Conservation (phyloP, 2,329 filamentous ascomycete species). For the Colletotrichum sp. region DNA sequence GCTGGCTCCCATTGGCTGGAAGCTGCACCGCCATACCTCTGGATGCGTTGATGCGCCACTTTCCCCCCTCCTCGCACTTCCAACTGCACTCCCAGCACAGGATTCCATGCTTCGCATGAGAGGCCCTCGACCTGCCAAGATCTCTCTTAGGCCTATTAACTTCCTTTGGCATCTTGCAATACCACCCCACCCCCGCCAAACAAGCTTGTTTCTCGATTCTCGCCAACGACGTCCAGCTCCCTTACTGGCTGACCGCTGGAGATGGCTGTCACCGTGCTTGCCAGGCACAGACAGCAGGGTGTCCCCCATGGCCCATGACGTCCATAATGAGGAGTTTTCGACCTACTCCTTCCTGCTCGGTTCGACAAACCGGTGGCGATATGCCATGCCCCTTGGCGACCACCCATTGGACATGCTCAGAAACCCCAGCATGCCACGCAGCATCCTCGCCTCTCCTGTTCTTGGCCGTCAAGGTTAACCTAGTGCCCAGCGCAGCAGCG, state of each 20-base stretch:
- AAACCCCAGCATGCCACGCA: not conserved
- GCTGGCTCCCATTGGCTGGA: not conserved
- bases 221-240: not conserved
- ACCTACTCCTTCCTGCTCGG: not conserved
- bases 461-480: not conserved
- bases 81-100: not conserved
- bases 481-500: not conserved
- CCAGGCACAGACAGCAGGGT: not conserved
- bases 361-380: not conserved
- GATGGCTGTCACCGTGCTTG: not conserved
- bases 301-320: constrained; percentile 10
- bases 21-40: constrained; percentile 1
- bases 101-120: not conserved
- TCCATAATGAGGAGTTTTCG: not conserved
- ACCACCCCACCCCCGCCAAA: constrained; percentile 11
- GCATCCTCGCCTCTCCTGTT: not conserved
- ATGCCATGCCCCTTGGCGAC: not conserved
- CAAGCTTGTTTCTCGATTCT: constrained; percentile 1
- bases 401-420: not conserved
- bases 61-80: not conserved
- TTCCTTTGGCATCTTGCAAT: not conserved
- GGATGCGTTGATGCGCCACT: not conserved
- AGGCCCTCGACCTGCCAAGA: constrained; percentile 2
- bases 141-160: constrained; percentile 1
- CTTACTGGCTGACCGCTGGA: not conserved